Base-by-base conservation (phyloP, 2,329 filamentous ascomycete genomes). In the Phyllosticta capitalensis region DNA sequence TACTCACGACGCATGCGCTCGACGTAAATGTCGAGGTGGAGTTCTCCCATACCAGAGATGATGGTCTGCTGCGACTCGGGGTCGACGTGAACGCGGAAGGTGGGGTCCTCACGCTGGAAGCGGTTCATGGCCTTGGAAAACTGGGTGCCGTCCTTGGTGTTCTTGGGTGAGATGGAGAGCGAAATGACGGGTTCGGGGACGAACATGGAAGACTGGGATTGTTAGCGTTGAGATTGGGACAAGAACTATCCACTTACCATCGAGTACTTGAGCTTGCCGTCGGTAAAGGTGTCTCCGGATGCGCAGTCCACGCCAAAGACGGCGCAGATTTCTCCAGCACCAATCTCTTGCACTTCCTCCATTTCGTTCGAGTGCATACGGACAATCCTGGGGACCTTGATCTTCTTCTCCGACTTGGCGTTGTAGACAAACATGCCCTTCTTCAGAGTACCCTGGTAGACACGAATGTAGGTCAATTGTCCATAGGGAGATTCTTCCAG, bases 341-440 rank as follows among this genome's bases (percentile, higher is more conserved):
- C 90, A 64, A 99, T 88, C 74, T 96, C 92, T 59, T 78, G 80
- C 28, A 96, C 90, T 70, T 99, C 94, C 74, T 99, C 94, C 92
- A 99, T 96, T 71, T 99, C 94, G 72, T 97, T 96, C 52, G 92
- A 96, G 79, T 99, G 94, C 94, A 99, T 99, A 63, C 94, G 90
- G 63, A 99, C 94, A 68, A 99, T 97, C 70, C 92, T 89, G 20
- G 94, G 94, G 61, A 99, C 87, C 76, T 95, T 92, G 71, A 99
- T 88, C 79, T 92, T 96, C 82, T 96, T 96, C 74, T 92, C 89
- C 64, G 85, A 95, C 67, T 92, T 86, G 9, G 92, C 92, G 75
- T 97, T 99, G 83, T 87, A 96, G 59, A 99, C 85, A 71, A 92
- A 90, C 70, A 87, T 83, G 55, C 92, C 90, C 81, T 96, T 97